Evolutionary conservation across 2,329 filamentous ascomycete species (phyloP).

Genomic region (Hypoxylon sp.): DNA sequence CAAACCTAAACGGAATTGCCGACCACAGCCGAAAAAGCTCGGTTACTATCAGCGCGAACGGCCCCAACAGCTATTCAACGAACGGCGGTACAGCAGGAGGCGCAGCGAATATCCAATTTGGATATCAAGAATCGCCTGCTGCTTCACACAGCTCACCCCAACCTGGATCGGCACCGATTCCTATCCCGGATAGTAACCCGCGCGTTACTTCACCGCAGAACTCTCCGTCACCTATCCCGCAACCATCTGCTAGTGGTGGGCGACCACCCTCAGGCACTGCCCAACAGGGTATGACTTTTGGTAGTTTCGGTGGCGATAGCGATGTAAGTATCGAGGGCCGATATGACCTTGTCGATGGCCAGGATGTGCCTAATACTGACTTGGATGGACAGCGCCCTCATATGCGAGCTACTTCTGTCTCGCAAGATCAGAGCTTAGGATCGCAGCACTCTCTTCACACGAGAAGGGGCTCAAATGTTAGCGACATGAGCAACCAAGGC

Average conservation of each 20-base stretch:
- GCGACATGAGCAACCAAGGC: conserved; percentile 75
- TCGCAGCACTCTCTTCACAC: conserved; percentile 78
- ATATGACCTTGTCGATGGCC: conserved; percentile 21
- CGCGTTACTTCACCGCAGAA: conserved; percentile 85
- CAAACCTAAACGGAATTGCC: conserved; percentile 75
- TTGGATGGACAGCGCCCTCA: conserved; percentile 65
- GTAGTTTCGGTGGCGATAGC: conserved; percentile 84
- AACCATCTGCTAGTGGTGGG: conserved; percentile 84
- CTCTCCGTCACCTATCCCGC: conserved; percentile 93
- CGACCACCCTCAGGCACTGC: conserved; percentile 80
- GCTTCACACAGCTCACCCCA: conserved; percentile 76
- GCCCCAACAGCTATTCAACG: conserved; percentile 78
- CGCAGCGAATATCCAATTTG: conserved; percentile 82
- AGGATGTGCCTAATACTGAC: conserved; percentile 39
- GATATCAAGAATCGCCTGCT: conserved; percentile 78
- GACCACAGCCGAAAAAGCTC: conserved; percentile 87
- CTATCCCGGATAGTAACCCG: conserved; percentile 75
- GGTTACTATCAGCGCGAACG: conserved; percentile 89
- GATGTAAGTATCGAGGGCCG: conserved; percentile 70
- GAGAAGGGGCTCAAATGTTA: conserved; percentile 86
- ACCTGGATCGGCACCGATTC: conserved; percentile 67
- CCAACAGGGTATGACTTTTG: conserved; percentile 81
- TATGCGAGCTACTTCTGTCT: conserved; percentile 74
- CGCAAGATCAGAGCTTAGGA: conserved; percentile 71
- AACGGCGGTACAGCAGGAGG: conserved; percentile 78